Evolutionary conservation across 2,329 filamentous ascomycete species (phyloP).

Genomic region (Phyllosticta citriasiana): DNA sequence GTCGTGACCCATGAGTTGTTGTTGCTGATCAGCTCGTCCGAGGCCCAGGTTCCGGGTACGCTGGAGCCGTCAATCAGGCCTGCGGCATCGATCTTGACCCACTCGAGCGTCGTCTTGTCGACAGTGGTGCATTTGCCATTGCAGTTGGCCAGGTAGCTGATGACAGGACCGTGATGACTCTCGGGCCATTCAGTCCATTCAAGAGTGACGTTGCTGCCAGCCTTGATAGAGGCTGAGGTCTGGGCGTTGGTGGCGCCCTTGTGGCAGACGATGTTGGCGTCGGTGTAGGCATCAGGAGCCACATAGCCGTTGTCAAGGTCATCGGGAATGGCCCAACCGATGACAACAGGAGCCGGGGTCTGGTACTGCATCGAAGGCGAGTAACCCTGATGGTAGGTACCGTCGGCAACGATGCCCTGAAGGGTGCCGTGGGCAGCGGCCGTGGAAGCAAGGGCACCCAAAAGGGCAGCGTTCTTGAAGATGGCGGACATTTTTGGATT

Average conservation of each 20-base stretch:
- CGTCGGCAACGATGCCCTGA: constrained; percentile 36
- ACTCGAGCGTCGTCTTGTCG: constrained; percentile 45
- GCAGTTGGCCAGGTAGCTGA: constrained; percentile 55
- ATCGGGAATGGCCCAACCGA: constrained; percentile 46
- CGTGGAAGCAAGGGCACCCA: constrained; percentile 27
- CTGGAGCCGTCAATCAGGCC: constrained; percentile 40
- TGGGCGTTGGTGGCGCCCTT: constrained; percentile 42
- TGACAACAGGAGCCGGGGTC: constrained; percentile 25
- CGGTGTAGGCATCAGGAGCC: constrained; percentile 35
- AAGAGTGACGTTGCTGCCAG: constrained; percentile 48
- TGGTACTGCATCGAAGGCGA: constrained; percentile 32
- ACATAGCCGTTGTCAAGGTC: constrained; percentile 46
- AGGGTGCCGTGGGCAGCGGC: constrained; percentile 39
- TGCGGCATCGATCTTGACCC: constrained; percentile 53
- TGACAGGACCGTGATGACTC: constrained; percentile 53
- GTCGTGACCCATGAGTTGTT: constrained; percentile 39
- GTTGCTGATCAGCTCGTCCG: constrained; percentile 42
- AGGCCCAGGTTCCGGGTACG: constrained; percentile 43
- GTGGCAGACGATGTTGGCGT: constrained; percentile 53
- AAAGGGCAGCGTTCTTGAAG: constrained; percentile 19
- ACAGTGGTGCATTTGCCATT: constrained; percentile 44
- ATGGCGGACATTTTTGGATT: constrained; percentile 21
- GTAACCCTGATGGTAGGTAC: constrained; percentile 36
- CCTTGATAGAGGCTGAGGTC: constrained; percentile 46
- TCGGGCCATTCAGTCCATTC: constrained; percentile 59